A percentile compares a stretch with the other conserved stretches of the same genome.
phyloP scores from a whole-genome alignment of 1,284 basidiomycete species.

The Prillingera fragicola region DNA sequence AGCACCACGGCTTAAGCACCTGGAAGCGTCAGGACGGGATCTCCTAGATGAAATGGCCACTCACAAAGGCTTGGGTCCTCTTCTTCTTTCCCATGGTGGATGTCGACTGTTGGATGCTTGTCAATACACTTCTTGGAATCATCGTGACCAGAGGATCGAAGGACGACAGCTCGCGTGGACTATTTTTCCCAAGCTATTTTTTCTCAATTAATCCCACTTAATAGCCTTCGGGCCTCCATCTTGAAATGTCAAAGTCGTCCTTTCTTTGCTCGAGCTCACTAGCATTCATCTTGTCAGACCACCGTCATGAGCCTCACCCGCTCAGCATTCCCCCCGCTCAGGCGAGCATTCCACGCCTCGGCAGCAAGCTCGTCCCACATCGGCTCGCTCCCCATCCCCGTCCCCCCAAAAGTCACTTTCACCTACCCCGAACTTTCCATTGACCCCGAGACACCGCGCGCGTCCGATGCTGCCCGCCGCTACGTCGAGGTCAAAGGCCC shows the following conservation, averaged over 20 bases:
- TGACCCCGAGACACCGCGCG: slow-evolving; percentile 24
- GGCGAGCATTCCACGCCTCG: slow-evolving; percentile 29
- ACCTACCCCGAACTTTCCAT: slow-evolving; percentile 39
- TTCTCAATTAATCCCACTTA: not conserved
- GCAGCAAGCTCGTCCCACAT: slow-evolving; percentile 55
- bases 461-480: slow-evolving; percentile 23
- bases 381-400: slow-evolving; percentile 68
- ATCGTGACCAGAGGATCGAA: not conserved
- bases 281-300: too few species aligned
- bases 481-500: slow-evolving; percentile 60
- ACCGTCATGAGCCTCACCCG: slow-evolving; percentile 13
- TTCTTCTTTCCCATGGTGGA: slow-evolving; percentile 47
- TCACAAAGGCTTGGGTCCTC: slow-evolving; percentile 44
- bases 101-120: slow-evolving; percentile 1
- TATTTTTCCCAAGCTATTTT: not conserved
- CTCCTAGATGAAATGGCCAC: slow-evolving; percentile 8
- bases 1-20: slow-evolving; percentile 90
- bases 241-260: not conserved
- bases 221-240: not conserved
- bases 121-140: not conserved
- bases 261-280: not conserved
- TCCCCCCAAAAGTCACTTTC: slow-evolving; percentile 62
- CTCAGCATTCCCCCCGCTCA: slow-evolving; percentile 4
- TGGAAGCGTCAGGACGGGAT: slow-evolving; percentile 39
- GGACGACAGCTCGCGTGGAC: not conserved